Base-by-base conservation (phyloP, 2,329 filamentous ascomycete species). In the Diplodia seriata region DNA sequence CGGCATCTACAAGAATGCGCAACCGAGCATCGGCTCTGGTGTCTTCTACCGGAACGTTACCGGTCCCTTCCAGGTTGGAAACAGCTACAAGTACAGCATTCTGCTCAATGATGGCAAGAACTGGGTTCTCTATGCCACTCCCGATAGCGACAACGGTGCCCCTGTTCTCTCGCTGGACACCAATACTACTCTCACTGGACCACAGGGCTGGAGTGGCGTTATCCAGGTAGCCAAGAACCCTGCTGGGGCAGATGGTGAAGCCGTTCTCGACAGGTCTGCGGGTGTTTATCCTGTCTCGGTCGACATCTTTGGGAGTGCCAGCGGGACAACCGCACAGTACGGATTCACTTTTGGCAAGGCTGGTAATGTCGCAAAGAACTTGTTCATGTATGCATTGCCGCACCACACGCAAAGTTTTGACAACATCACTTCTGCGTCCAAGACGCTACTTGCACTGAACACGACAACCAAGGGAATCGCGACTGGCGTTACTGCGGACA, bases 391-490 rank as follows among this genome's bases (percentile, higher is more conserved):
- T 76, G 93, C 93, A 20, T 82, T 99, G 63, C 93, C 94, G 49
- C 95, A 99, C 78, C 95, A 98, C 71, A 77, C 92, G 1, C 83
- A 89, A 51, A 92, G 92, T 0, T 95, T 98, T 71, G 87, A 92
- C 71, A 71, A 77, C 2, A 77, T 78, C 4, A 89, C 87, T 2
- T 80, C 80, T 12, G 80, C 83, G 40, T 83, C 83, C 15, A 74
- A 83, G 54, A 86, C 81, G 8, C 75, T 82, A 15, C 78, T 96
- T 8, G 82, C 86, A 69, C 81, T 98, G 64, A 86, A 90, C 69
- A 95, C 93, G 1, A 92, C 93, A 0, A 97, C 93, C 38, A 98
- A 97, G 79, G 95, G 95, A 6, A 81, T 87, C n/a, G 91, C 91
- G 3, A 90, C 85, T 3, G 91, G 89, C 1, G 86, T 97, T 0